Evolutionary conservation across 495 filamentous ascomycete genomes (phyloP).

Genomic region (Penicillium goetzii): DNA sequence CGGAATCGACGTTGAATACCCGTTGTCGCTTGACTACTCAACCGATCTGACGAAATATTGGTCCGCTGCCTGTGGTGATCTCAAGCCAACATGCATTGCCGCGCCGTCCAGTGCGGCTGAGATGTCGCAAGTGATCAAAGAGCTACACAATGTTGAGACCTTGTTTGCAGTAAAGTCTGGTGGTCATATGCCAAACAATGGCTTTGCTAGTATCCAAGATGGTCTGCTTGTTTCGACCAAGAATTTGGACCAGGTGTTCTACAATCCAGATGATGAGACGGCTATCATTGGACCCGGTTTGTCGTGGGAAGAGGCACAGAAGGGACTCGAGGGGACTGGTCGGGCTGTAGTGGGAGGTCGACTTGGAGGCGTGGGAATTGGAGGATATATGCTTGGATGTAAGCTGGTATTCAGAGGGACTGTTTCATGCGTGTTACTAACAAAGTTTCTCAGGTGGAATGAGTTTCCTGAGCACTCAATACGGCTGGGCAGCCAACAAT

Average conservation of each 20-base stretch:
- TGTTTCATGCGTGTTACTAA: slow-evolving; percentile 8
- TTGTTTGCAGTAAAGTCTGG: slow-evolving; percentile 49
- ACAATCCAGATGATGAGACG: slow-evolving; percentile 40
- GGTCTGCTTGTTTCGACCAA: slow-evolving; percentile 46
- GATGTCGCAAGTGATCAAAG: slow-evolving; percentile 42
- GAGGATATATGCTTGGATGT: slow-evolving; percentile 51
- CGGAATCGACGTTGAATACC: slow-evolving; percentile 37
- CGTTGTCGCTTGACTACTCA: slow-evolving; percentile 33
- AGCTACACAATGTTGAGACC: slow-evolving; percentile 42
- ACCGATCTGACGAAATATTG: slow-evolving; percentile 41
- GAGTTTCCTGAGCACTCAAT: slow-evolving; percentile 58
- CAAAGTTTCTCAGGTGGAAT: slow-evolving; percentile 36
- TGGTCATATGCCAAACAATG: slow-evolving; percentile 51
- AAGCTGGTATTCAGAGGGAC: slow-evolving; percentile 13
- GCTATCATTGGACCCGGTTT: slow-evolving; percentile 46
- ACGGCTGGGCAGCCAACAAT: slow-evolving; percentile 61
- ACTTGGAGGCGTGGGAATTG: slow-evolving; percentile 44
- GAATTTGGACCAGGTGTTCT: slow-evolving; percentile 41
- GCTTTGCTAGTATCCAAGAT: slow-evolving; percentile 48
- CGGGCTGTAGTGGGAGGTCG: slow-evolving; percentile 45
- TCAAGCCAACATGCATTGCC: slow-evolving; percentile 47
- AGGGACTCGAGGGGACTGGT: slow-evolving; percentile 38
- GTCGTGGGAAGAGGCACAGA: slow-evolving; percentile 44
- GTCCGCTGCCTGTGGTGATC: slow-evolving; percentile 46
- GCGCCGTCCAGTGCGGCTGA: slow-evolving; percentile 42